A percentile compares a stretch with the other conserved stretches of the same genome.
phyloP scores from a whole-genome alignment of 108 stramenopile species.

The Nitzschia sp. region DNA sequence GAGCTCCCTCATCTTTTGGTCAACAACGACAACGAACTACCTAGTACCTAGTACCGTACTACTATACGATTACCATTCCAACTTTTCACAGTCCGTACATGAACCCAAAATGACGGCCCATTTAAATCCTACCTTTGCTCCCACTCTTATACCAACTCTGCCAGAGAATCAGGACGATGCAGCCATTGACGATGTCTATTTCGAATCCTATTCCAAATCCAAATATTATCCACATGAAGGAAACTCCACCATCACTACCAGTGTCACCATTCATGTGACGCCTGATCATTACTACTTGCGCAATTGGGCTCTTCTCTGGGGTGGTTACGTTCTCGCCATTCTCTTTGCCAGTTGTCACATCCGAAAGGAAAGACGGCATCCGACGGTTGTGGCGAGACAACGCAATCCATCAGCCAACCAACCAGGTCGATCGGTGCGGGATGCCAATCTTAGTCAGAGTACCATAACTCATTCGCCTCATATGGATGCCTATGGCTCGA shows the following conservation, averaged over 20 bases:
- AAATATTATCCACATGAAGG: slow-evolving; percentile 31
- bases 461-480: too few relatives aligned
- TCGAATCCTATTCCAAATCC: slow-evolving; percentile 16
- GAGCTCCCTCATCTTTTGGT: too few relatives aligned
- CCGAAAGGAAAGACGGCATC: slow-evolving; percentile 19
- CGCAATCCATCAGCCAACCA: not conserved
- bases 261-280: slow-evolving; percentile 47
- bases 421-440: too few relatives aligned
- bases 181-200: slow-evolving; percentile 1
- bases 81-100: too few relatives aligned
- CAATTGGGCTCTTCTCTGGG: slow-evolving; percentile 42
- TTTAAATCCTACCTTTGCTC: too few relatives aligned
- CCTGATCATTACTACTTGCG: slow-evolving; percentile 39
- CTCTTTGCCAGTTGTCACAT: slow-evolving; percentile 33
- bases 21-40: too few relatives aligned
- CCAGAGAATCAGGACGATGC: not conserved
- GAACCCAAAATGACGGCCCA: too few relatives aligned
- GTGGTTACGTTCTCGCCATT: slow-evolving; percentile 22
- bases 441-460: too few relatives aligned
- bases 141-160: not conserved
- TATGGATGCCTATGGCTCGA: not conserved
- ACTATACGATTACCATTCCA: too few relatives aligned
- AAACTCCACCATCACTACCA: slow-evolving; percentile 36
- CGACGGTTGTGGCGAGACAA: not conserved
- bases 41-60: too few relatives aligned